Evolutionary conservation across 352 stramenopile genomes (phyloP), one percentile per base, ranked within the genome.

Genomic region (Elongisporangium undulatum): DNA sequence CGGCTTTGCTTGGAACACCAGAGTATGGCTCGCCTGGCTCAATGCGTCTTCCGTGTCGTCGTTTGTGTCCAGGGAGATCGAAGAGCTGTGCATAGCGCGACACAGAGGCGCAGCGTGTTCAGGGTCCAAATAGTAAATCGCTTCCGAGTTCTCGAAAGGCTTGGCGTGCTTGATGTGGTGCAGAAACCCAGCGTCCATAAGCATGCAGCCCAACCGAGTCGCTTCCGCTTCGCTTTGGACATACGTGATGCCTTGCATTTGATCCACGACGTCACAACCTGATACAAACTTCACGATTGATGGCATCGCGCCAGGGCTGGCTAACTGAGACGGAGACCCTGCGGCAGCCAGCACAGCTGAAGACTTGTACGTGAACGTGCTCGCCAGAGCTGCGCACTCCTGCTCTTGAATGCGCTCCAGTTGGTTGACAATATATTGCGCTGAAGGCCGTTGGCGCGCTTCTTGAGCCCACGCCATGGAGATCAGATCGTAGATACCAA

Each of bases 181-280:
- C 63, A 87, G 53, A 45, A 79, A 73, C 1, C 77, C 75, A 4
- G 77, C 65, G 51, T 80, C 76, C 77, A 86, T 84, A 52, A 87
- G 73, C 57, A 76, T 74, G 34, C 85, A 86, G 10, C 78, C 78
- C 4, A 88, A 49, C 2, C 78, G 78, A 13, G 73, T 63, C 0
- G 63, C 75, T 63, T 89, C 79, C 12, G 61, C 65, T 4, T 68
- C 58, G 1, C 59, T 71, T 3, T 64, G 62, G 6, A 83, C 75
- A 17, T 77, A 80, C 19, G 69, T 62, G 13, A 77, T 67, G 0
- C 75, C 72, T 51, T 81, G 62, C 71, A 86, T 80, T 20, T 66
- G 69, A 10, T 74, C 64, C 8, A 64, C 41, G 0, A 56, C 63
- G 6, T 68, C 49, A 8, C 69, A 58, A 0, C 72, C 72, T 0